phyloP scores from a whole-genome alignment of 352 stramenopile genomes.

The Discostella stelligera region DNA sequence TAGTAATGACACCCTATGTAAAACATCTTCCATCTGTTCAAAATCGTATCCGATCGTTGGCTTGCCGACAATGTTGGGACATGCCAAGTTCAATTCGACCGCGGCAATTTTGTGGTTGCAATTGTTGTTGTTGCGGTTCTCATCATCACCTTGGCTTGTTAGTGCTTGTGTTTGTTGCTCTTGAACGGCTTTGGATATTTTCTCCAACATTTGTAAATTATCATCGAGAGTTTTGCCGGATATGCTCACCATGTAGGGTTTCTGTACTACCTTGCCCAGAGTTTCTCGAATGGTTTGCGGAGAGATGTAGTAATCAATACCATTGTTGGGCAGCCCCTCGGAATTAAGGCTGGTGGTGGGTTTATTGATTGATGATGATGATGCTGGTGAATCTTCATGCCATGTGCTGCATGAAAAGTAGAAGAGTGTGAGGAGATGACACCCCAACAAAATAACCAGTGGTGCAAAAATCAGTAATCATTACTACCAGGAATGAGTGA shows the following conservation, averaged over 20 bases:
- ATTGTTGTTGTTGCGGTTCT: not conserved
- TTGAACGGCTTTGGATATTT: conserved; percentile 41
- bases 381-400: conserved; percentile 39
- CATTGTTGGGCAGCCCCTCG: conserved; percentile 83
- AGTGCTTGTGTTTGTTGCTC: not conserved
- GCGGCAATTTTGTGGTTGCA: conserved; percentile 45
- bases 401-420: conserved; percentile 44
- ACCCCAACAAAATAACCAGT: not conserved
- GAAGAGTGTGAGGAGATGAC: not conserved
- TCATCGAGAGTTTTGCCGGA: conserved; percentile 79
- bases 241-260: conserved; percentile 84
- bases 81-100: conserved; percentile 85
- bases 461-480: too few relatives aligned
- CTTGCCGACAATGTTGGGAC: conserved; percentile 84
- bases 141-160: not conserved
- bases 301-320: conserved; percentile 85
- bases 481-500: too few relatives aligned
- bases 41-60: conserved; percentile 86
- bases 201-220: conserved; percentile 82
- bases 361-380: too few relatives aligned
- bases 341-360: conserved; percentile 81
- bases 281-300: conserved; percentile 69
- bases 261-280: conserved; percentile 44
- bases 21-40: conserved; percentile 79
- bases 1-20: conserved; percentile 56